Evolutionary conservation across 2,329 filamentous ascomycete genomes (phyloP).

Genomic region (Xylariomycetidae sp.): DNA sequence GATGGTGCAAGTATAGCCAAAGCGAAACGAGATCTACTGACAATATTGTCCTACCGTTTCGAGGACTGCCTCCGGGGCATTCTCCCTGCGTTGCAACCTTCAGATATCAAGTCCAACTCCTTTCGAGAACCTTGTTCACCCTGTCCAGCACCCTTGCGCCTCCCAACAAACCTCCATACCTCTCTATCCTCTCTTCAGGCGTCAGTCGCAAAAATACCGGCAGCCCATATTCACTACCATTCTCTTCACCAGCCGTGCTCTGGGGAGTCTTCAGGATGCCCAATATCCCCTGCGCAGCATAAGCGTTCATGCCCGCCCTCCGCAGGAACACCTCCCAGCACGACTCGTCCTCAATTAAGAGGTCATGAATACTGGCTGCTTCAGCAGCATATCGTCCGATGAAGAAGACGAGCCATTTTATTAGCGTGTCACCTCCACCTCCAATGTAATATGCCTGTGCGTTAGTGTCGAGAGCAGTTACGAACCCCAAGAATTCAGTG

Average conservation of each 20-base stretch:
- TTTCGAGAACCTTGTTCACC: conserved; percentile 48
- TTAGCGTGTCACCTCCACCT: conserved; percentile 45
- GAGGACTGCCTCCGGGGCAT: too few species aligned
- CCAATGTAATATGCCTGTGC: conserved; percentile 43
- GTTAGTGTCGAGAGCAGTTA: conserved; percentile 32
- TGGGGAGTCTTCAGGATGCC: conserved; percentile 36
- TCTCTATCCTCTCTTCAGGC: conserved; percentile 38
- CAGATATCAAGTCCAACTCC: conserved; percentile 44
- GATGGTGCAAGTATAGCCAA: too few species aligned
- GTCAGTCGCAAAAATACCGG: conserved; percentile 54
- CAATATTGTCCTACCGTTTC: too few species aligned
- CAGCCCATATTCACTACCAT: conserved; percentile 36
- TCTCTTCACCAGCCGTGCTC: conserved; percentile 8
- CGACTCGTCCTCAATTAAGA: conserved; percentile 54
- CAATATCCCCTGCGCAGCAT: conserved; percentile 64
- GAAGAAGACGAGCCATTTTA: conserved; percentile 49
- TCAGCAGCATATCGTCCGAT: conserved; percentile 41
- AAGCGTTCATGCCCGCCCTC: conserved; percentile 63
- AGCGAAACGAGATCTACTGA: too few species aligned
- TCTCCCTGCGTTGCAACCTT: too few species aligned
- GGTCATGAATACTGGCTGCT: conserved; percentile 14
- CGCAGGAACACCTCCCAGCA: conserved; percentile 65
- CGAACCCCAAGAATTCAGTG: conserved; percentile 47
- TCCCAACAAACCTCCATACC: conserved; percentile 50
- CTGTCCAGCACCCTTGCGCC: conserved; percentile 48